phyloP scores from a whole-genome alignment of 2,329 filamentous ascomycete species.

The Pseudogymnoascus sp. region DNA sequence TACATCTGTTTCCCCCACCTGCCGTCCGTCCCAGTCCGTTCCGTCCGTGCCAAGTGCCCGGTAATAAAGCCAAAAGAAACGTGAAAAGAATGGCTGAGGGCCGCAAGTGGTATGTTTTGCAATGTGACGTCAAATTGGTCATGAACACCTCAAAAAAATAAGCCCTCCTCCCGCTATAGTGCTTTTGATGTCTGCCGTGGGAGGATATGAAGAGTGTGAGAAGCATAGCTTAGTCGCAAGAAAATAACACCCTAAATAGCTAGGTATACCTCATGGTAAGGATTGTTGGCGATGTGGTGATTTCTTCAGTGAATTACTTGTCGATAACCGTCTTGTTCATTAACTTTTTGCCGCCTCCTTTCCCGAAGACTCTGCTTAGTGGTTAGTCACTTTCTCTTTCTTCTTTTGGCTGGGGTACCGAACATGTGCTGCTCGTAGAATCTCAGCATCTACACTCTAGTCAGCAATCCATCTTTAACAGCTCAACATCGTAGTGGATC shows the following conservation, averaged over 20 bases:
- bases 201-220: not conserved
- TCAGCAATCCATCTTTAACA: not conserved
- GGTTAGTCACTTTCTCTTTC: conserved; percentile 16
- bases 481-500: not conserved
- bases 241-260: not conserved
- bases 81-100: not conserved
- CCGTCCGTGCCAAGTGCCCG: not conserved
- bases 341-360: conserved; percentile 4
- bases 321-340: not conserved
- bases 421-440: conserved; percentile 47
- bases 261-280: not conserved
- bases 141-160: not conserved
- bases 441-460: conserved; percentile 36
- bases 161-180: not conserved
- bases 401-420: conserved; percentile 16
- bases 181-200: not conserved
- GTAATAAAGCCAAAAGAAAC: not conserved
- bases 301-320: not conserved
- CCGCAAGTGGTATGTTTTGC: not conserved
- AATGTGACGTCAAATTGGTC: not conserved
- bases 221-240: not conserved
- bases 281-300: not conserved
- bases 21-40: not conserved
- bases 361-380: conserved; percentile 24
- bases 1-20: not conserved